Evolutionary conservation across 345 rosid species (phyloP).

Genomic region (Linum usitatissimum): DNA sequence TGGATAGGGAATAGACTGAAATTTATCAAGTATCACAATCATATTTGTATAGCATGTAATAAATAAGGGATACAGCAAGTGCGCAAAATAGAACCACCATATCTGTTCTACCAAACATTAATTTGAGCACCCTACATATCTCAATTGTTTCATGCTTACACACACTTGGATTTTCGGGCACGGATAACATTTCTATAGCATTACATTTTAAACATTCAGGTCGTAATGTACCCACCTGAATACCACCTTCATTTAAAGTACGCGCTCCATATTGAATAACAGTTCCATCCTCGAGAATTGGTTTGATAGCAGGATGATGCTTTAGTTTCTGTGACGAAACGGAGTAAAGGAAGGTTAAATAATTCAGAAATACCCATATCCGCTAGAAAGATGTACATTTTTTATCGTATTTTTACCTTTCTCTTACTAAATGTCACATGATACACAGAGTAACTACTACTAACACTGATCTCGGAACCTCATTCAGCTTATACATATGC

Average conservation of each 20-base stretch:
- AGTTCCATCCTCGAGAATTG: constrained; percentile 75
- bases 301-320: constrained; percentile 82
- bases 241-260: constrained; percentile 91
- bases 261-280: constrained; percentile 95
- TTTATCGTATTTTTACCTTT: not conserved
- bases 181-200: not conserved
- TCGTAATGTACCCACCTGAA: constrained; percentile 60
- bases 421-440: not conserved
- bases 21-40: constrained; percentile 75
- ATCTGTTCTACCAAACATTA: not conserved
- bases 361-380: constrained; percentile 10
- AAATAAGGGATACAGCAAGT: not conserved
- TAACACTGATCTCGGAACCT: not conserved
- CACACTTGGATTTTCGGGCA: not conserved
- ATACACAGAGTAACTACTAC: not conserved
- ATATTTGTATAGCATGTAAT: constrained; percentile 19
- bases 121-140: not conserved
- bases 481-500: not conserved
- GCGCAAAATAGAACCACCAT: not conserved
- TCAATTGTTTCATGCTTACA: not conserved
- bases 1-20: constrained; percentile 99
- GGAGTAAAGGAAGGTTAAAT: constrained; percentile 2
- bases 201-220: not conserved
- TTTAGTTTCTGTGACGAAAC: constrained; percentile 55
- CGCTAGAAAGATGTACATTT: not conserved